phyloP scores from a whole-genome alignment of 306 rosid genomes.

The Styphnolobium japonicum region DNA sequence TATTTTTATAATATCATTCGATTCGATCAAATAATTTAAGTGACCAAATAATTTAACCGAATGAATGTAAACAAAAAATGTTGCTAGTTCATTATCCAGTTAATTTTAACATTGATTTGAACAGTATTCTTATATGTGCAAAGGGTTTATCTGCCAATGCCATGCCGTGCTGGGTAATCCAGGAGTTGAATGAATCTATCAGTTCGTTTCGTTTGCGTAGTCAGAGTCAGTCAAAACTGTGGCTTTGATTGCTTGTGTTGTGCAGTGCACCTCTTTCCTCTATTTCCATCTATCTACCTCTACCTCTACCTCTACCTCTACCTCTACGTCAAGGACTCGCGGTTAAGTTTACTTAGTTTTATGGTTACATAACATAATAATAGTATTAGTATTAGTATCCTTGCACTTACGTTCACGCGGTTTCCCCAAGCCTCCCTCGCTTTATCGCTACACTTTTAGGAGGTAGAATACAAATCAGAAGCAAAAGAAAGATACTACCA shows the following conservation, averaged over 20 bases:
- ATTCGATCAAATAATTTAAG: too few species aligned
- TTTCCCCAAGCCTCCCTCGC: slow-evolving; percentile 4
- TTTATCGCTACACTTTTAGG: neutral
- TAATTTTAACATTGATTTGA: too few species aligned
- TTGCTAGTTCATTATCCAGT: too few species aligned
- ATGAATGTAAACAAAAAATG: too few species aligned
- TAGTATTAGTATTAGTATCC: neutral
- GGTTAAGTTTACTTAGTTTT: slow-evolving; percentile 2
- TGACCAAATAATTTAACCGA: too few species aligned
- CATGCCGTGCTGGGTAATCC: slow-evolving; percentile 32
- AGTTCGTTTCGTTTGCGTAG: neutral
- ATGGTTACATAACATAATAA: neutral
- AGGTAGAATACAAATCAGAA: slow-evolving; percentile 12
- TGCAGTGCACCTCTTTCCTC: neutral
- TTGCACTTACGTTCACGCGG: slow-evolving; percentile 30
- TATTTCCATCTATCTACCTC: neutral
- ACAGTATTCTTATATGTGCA: neutral
- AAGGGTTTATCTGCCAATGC: neutral
- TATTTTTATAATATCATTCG: too few species aligned
- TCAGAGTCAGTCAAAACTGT: slow-evolving; percentile 3
- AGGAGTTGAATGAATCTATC: neutral
- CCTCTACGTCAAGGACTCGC: neutral
- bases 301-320: neutral
- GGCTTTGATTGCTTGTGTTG: neutral
- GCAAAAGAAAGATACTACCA: neutral